Evolutionary conservation across 495 filamentous ascomycete species (phyloP).

Genomic region (Aspergillus sparsus): DNA sequence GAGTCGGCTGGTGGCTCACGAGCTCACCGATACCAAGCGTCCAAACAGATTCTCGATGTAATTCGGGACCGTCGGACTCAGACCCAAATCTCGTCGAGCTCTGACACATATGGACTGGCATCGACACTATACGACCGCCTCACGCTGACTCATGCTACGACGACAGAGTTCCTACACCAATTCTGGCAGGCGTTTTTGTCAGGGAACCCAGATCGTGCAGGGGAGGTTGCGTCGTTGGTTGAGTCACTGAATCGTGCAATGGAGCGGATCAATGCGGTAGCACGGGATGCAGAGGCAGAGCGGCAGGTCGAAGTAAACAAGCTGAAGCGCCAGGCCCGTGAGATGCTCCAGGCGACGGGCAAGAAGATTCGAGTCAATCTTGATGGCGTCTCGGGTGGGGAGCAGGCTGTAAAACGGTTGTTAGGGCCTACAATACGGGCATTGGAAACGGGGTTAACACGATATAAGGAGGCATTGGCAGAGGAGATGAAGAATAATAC

Average conservation of each 20-base stretch:
- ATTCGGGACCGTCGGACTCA: conserved; percentile 46
- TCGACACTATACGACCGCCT: conserved; percentile 67
- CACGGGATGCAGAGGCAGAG: conserved; percentile 74
- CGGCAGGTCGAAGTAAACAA: conserved; percentile 58
- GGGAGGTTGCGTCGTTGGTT: conserved; percentile 72
- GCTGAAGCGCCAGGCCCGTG: conserved; percentile 65
- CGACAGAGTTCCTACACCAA: conserved; percentile 91
- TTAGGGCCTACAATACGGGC: conserved; percentile 69
- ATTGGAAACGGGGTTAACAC: conserved; percentile 60
- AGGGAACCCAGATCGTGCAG: conserved; percentile 72
- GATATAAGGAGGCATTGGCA: conserved; percentile 65
- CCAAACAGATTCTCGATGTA: conserved; percentile 45
- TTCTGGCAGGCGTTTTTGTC: conserved; percentile 92
- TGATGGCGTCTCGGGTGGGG: conserved; percentile 68
- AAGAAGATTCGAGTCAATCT: conserved; percentile 66
- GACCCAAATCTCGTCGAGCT: conserved; percentile 31
- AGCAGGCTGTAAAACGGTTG: conserved; percentile 71
- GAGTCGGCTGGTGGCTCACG: conserved; percentile 44
- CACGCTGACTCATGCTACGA: conserved; percentile 84
- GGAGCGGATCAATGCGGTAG: conserved; percentile 81
- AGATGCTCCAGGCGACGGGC: conserved; percentile 67
- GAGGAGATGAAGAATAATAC: conserved; percentile 55
- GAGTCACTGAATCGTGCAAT: conserved; percentile 74
- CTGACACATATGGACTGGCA: conserved; percentile 64
- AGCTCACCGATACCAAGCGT: conserved; percentile 37